Evolutionary conservation across 768 basidiomycete genomes (phyloP).

Genomic region (Pleurotus pulmonarius): DNA sequence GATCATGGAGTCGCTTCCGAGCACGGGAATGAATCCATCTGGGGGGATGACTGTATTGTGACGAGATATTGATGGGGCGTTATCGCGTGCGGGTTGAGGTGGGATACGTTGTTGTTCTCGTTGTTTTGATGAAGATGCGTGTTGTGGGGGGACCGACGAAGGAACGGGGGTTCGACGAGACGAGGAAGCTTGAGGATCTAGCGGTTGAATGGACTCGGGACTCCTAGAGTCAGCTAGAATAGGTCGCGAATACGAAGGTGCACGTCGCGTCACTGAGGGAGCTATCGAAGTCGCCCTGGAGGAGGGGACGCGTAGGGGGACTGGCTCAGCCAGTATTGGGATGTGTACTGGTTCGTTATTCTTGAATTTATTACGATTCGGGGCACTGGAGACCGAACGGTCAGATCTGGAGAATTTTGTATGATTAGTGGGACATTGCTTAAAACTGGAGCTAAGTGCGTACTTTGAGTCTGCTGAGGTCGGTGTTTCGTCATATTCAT

Average conservation of each 20-base stretch:
- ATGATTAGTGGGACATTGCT: not conserved
- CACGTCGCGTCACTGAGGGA: not conserved
- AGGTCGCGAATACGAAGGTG: conserved; percentile 1
- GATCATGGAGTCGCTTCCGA: conserved; percentile 48
- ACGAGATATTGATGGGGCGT: conserved; percentile 31
- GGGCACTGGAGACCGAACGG: not conserved
- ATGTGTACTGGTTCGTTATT: not conserved
- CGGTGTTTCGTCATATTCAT: conserved; percentile 19
- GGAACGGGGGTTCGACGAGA: conserved; percentile 2
- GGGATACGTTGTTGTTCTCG: conserved; percentile 28
- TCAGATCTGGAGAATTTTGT: not conserved
- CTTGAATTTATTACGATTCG: not conserved
- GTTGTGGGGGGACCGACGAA: conserved; percentile 7
- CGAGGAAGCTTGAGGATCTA: not conserved
- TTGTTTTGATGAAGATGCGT: not conserved
- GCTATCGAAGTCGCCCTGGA: not conserved
- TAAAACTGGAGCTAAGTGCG: not conserved
- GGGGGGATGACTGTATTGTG: conserved; percentile 42
- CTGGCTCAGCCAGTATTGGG: not conserved
- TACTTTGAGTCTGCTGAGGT: conserved; percentile 6
- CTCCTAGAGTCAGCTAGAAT: conserved; percentile 17
- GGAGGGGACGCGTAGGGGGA: conserved; percentile 1
- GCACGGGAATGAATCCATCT: conserved; percentile 60
- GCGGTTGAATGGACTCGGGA: conserved; percentile 4
- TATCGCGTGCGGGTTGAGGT: conserved; percentile 36